Percentiles rank a stretch among this genome's conserved stretches.
These are phyloP conservation scores for Fraxinus xanthoxyloides DNA, from an alignment of 305 asterid species.

Conservation along the genomic window DNA sequence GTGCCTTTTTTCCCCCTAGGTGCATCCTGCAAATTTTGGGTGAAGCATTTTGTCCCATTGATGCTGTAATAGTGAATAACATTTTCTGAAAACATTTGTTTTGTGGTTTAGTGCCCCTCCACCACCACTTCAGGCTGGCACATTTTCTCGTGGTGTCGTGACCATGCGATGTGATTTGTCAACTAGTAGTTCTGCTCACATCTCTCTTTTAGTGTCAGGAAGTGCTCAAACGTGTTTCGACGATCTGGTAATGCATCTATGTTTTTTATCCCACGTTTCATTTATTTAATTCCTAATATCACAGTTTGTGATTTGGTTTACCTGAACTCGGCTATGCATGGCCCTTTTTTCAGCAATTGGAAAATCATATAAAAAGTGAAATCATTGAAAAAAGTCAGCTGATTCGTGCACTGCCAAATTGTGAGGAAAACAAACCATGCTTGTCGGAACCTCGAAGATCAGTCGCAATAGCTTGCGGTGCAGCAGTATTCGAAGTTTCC, in stretches of 20 bases:
- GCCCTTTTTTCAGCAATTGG: conserved; percentile 57
- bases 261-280: background rate
- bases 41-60: background rate
- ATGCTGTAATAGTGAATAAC: background rate
- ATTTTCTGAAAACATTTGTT: conserved; percentile 19
- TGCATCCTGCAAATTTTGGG: conserved; percentile 6
- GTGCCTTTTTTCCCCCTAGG: background rate
- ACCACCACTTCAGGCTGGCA: conserved; percentile 96
- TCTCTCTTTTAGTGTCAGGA: conserved; percentile 92
- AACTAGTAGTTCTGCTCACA: conserved; percentile 88
- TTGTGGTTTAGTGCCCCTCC: conserved; percentile 75
- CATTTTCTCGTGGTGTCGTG: conserved; percentile 94
- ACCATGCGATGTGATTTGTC: conserved; percentile 97
- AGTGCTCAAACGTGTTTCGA: conserved; percentile 97
- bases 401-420: conserved; percentile 52
- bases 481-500: conserved; percentile 75
- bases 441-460: conserved; percentile 83
- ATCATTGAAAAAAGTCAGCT: conserved; percentile 67
- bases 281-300: background rate
- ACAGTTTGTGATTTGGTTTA: background rate
- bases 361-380: conserved; percentile 95
- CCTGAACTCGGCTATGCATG: conserved; percentile 17
- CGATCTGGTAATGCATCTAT: conserved; percentile 60
- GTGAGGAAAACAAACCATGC: conserved; percentile 55
- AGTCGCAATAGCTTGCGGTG: conserved; percentile 86